phyloP scores from a whole-genome alignment of 176 grass and related monocot species.

The Ampelocalamus luodianensis region DNA sequence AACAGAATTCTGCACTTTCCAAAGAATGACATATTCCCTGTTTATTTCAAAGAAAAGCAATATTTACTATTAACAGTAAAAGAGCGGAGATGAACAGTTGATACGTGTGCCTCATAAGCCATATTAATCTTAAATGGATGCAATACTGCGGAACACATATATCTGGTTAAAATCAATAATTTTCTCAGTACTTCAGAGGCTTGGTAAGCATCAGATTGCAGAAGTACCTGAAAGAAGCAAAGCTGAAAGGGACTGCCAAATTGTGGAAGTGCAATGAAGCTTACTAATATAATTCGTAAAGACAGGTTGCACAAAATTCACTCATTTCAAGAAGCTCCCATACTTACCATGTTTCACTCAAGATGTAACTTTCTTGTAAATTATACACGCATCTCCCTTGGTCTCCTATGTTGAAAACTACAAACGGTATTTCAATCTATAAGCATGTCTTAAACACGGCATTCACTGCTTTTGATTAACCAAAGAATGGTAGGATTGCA shows the following conservation, averaged over 20 bases:
- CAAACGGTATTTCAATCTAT: background rate
- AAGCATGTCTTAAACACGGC: background rate
- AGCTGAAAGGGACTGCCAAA: background rate
- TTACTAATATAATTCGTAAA: background rate
- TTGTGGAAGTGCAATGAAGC: background rate
- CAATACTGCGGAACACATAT: background rate
- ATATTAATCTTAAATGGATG: background rate
- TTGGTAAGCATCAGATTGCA: background rate
- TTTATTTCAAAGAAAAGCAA: background rate
- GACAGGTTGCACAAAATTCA: background rate
- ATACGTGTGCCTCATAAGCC: background rate
- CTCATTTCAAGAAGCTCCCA: background rate
- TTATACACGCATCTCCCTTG: background rate
- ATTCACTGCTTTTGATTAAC: background rate
- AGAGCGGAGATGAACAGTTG: background rate
- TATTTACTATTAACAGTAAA: background rate
- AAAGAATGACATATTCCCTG: background rate
- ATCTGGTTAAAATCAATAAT: background rate
- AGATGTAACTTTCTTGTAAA: background rate
- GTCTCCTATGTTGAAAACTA: background rate
- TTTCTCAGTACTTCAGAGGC: background rate
- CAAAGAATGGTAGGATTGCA: background rate
- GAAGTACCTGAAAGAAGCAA: background rate
- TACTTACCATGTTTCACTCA: background rate
- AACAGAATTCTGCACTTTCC: background rate